These are phyloP conservation scores for Periconia sp. DNA, from an alignment of 2,329 filamentous ascomycete genomes.

Conservation along the genomic window DNA sequence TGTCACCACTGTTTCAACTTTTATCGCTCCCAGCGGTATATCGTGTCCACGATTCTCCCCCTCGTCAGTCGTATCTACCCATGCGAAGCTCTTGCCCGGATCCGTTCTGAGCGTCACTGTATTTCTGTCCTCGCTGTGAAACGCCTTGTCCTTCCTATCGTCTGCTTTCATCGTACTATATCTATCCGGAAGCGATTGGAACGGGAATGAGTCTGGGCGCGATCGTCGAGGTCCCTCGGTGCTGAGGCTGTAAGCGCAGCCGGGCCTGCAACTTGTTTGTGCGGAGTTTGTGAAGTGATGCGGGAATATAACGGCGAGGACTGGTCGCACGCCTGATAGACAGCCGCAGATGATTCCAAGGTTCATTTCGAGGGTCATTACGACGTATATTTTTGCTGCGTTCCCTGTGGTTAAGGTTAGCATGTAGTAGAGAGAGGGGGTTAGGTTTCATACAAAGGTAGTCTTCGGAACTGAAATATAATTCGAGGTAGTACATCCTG, in stretches of 20 bases:
- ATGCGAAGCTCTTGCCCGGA: not conserved
- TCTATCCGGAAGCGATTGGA: conserved; percentile 17
- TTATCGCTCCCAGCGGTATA: not conserved
- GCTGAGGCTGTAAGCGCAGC: conserved; percentile 1
- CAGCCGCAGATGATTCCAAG: conserved; percentile 35
- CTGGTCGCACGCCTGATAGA: conserved; percentile 33
- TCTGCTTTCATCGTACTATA: not conserved
- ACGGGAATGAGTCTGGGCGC: conserved; percentile 14
- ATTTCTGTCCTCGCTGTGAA: not conserved
- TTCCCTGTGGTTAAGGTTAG: conserved; percentile 15
- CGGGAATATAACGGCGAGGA: conserved; percentile 33
- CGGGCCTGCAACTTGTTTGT: conserved; percentile 6
- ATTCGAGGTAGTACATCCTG: conserved; percentile 31
- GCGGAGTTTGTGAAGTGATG: conserved; percentile 18
- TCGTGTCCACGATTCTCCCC: not conserved
- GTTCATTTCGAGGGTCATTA: conserved; percentile 29
- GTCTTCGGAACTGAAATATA: conserved; percentile 29
- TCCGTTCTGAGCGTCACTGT: not conserved
- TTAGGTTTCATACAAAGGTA: conserved; percentile 20
- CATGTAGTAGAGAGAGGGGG: too few species aligned
- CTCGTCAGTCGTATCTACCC: not conserved
- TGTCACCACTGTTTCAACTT: not conserved
- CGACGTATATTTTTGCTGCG: conserved; percentile 22
- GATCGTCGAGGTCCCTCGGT: conserved; percentile 5
- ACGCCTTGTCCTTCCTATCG: not conserved